Evolutionary conservation across 2,329 filamentous ascomycete genomes (phyloP).

Genomic region (Diplocarpon rosae): DNA sequence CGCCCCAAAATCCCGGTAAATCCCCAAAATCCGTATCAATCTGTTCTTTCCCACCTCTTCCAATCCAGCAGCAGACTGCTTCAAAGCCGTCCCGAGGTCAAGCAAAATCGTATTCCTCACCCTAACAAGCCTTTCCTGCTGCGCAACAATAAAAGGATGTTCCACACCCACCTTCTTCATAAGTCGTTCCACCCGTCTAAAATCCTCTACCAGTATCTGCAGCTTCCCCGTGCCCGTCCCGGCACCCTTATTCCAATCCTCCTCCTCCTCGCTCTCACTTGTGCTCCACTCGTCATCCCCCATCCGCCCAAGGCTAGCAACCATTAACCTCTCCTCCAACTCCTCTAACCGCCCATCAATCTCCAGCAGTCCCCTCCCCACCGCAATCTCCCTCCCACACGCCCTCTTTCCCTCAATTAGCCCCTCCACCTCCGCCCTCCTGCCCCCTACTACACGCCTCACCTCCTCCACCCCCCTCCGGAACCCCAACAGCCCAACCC

Average conservation of each 20-base stretch:
- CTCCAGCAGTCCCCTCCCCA: constrained; percentile 53
- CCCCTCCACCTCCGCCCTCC: constrained; percentile 49
- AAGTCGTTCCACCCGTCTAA: constrained; percentile 42
- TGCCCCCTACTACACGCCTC: constrained; percentile 50
- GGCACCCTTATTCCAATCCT: constrained; percentile 26
- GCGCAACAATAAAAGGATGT: constrained; percentile 53
- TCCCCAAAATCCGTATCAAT: constrained; percentile 43
- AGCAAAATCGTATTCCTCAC: constrained; percentile 52
- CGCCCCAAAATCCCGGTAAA: constrained; percentile 52
- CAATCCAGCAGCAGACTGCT: constrained; percentile 40
- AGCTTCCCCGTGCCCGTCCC: constrained; percentile 29
- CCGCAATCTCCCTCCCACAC: constrained; percentile 53
- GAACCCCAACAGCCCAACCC: constrained; percentile 79
- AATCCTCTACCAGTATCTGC: constrained; percentile 45
- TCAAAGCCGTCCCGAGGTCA: constrained; percentile 52
- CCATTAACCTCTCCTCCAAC: constrained; percentile 51
- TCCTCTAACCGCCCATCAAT: constrained; percentile 50
- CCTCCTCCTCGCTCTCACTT: constrained; percentile 31
- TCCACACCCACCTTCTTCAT: constrained; percentile 38
- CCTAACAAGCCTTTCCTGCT: constrained; percentile 43
- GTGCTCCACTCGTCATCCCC: constrained; percentile 27
- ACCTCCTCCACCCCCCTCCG: constrained; percentile 70
- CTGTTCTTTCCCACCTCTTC: constrained; percentile 30
- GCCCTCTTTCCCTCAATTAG: constrained; percentile 55
- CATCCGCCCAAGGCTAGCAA: constrained; percentile 31